phyloP scores from a whole-genome alignment of 2,329 filamentous ascomycete genomes.

The Gyromitra esculenta region DNA sequence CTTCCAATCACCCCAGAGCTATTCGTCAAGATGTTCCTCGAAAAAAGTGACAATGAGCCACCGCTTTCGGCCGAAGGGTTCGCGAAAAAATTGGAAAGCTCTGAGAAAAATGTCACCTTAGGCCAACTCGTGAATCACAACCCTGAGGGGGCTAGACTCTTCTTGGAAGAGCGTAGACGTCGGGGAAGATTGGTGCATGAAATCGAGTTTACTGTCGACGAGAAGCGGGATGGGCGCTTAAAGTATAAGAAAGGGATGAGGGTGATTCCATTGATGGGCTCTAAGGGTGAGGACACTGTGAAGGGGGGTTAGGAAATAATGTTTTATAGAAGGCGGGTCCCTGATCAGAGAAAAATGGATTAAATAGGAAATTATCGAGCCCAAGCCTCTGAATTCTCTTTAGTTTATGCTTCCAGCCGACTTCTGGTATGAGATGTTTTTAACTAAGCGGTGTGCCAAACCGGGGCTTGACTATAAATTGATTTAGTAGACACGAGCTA shows the following conservation, averaged over 20 bases:
- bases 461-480: too few relatives aligned
- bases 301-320: not conserved
- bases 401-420: too few relatives aligned
- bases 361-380: not conserved
- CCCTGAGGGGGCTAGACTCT: slow-evolving; percentile 9
- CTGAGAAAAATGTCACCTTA: slow-evolving; percentile 10
- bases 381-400: too few relatives aligned
- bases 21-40: slow-evolving; percentile 31
- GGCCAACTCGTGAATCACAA: slow-evolving; percentile 32
- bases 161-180: slow-evolving; percentile 19
- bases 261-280: not conserved
- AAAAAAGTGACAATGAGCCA: not conserved
- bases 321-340: not conserved
- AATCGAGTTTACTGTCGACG: slow-evolving; percentile 18
- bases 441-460: too few relatives aligned
- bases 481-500: too few relatives aligned
- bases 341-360: too few relatives aligned
- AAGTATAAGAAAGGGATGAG: slow-evolving; percentile 36
- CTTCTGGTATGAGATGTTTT: too few relatives aligned
- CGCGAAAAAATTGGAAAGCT: slow-evolving; percentile 6
- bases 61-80: slow-evolving; percentile 22
- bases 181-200: slow-evolving; percentile 15
- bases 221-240: slow-evolving; percentile 4
- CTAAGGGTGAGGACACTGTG: not conserved
- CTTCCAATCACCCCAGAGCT: slow-evolving; percentile 27